phyloP scores from a whole-genome alignment of 73 alveolate species.

The Paramecium octaurelia region DNA sequence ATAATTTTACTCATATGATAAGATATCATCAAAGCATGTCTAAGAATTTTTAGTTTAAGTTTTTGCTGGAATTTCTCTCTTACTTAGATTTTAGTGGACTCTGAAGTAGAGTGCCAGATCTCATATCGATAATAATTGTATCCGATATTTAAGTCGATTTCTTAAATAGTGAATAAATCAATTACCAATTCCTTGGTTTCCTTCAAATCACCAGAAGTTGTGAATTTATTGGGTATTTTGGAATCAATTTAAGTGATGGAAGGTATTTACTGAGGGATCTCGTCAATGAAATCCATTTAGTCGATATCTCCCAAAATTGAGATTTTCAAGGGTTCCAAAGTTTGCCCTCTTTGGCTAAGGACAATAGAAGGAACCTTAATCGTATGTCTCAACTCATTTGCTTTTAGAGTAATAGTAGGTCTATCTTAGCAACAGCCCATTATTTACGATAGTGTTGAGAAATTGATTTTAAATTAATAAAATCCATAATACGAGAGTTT shows the following conservation, averaged over 20 bases:
- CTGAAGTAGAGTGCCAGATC: background rate
- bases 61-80: background rate
- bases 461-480: conserved; percentile 12
- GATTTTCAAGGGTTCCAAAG: background rate
- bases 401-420: background rate
- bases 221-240: background rate
- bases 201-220: background rate
- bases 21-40: background rate
- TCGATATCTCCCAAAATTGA: background rate
- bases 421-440: conserved; percentile 22
- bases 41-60: background rate
- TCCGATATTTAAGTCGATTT: background rate
- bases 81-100: background rate
- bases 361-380: background rate
- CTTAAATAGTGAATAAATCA: background rate
- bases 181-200: background rate
- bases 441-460: background rate
- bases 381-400: background rate
- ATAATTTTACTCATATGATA: background rate
- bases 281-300: background rate
- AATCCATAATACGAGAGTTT: background rate
- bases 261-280: background rate
- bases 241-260: background rate
- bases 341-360: background rate
- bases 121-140: background rate